Evolutionary conservation across 2,329 filamentous ascomycete species (phyloP).

Genomic region (Cadophora luteo-olivacea): DNA sequence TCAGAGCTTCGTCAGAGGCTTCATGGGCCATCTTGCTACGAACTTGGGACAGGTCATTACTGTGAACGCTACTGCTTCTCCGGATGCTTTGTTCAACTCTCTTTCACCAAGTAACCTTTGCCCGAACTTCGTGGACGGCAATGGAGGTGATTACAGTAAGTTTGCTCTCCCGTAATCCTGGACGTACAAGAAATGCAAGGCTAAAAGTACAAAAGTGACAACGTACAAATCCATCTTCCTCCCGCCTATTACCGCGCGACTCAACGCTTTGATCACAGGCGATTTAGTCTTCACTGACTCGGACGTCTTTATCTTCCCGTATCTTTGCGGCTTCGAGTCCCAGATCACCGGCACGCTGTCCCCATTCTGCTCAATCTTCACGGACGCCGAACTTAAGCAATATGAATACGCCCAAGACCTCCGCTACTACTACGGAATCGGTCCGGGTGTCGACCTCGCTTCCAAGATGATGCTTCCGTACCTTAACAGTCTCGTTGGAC

Average conservation of each 20-base stretch:
- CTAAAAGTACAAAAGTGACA: conserved; percentile 40
- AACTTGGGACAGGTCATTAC: conserved; percentile 62
- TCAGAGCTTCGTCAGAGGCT: conserved; percentile 65
- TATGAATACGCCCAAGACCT: conserved; percentile 75
- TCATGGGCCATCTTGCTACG: conserved; percentile 61
- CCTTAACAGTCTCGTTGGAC: conserved; percentile 57
- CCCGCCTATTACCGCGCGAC: conserved; percentile 58
- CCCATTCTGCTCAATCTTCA: conserved; percentile 68
- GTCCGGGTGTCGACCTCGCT: conserved; percentile 60
- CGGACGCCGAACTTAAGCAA: conserved; percentile 63
- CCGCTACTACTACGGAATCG: conserved; percentile 70
- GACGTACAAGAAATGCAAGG: neutral
- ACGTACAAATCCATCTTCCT: conserved; percentile 59
- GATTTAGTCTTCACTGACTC: conserved; percentile 58
- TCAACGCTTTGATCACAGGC: conserved; percentile 60
- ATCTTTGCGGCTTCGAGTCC: conserved; percentile 74
- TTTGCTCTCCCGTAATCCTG: neutral
- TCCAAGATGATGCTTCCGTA: conserved; percentile 67
- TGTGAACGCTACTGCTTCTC: conserved; percentile 61
- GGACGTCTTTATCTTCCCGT: conserved; percentile 66
- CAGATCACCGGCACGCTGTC: conserved; percentile 68
- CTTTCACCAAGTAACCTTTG: conserved; percentile 69
- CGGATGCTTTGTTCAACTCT: conserved; percentile 63
- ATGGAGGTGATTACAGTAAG: conserved; percentile 51
- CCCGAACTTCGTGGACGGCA: conserved; percentile 61